Conservation (phyloP, 768 basidiomycete species). For the Collybia nuda region DNA sequence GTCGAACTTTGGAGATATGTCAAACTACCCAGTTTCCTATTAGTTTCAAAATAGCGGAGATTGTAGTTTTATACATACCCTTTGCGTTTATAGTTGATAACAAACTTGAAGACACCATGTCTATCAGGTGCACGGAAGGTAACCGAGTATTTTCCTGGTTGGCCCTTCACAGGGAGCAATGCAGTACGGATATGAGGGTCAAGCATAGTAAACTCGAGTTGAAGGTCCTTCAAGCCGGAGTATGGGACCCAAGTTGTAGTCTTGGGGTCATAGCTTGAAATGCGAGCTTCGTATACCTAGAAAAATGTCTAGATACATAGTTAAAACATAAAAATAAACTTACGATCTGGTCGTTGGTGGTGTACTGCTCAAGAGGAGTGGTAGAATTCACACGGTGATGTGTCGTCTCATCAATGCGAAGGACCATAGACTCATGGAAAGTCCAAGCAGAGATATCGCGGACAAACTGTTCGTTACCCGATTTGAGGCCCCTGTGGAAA, state of each 20-base stretch:
- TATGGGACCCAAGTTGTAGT: constrained; percentile 69
- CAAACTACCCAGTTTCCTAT: constrained; percentile 42
- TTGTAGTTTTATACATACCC: constrained; percentile 51
- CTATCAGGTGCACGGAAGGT: constrained; percentile 90
- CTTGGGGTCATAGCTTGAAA: constrained; percentile 66
- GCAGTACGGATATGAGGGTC: constrained; percentile 92
- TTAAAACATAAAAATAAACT: constrained; percentile 14
- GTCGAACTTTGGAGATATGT: constrained; percentile 72
- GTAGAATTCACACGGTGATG: constrained; percentile 74
- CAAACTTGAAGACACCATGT: constrained; percentile 98
- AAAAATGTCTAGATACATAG: constrained; percentile 2
- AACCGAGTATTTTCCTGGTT: constrained; percentile 72
- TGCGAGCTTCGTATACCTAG: constrained; percentile 71
- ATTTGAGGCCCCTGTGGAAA: constrained; percentile 47
- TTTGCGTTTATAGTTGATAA: constrained; percentile 86
- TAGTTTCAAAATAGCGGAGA: no score
- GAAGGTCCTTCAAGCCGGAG: constrained; percentile 73
- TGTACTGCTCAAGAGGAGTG: constrained; percentile 69
- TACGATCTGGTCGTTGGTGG: constrained; percentile 85
- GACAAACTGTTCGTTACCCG: constrained; percentile 76
- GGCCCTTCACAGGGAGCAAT: constrained; percentile 54
- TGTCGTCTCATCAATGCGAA: constrained; percentile 72
- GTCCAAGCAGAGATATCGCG: constrained; percentile 83
- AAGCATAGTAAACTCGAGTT: constrained; percentile 97
- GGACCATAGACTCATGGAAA: constrained; percentile 82